Evolutionary conservation across 345 rosid genomes (phyloP).

Genomic region (Brassica carinata): DNA sequence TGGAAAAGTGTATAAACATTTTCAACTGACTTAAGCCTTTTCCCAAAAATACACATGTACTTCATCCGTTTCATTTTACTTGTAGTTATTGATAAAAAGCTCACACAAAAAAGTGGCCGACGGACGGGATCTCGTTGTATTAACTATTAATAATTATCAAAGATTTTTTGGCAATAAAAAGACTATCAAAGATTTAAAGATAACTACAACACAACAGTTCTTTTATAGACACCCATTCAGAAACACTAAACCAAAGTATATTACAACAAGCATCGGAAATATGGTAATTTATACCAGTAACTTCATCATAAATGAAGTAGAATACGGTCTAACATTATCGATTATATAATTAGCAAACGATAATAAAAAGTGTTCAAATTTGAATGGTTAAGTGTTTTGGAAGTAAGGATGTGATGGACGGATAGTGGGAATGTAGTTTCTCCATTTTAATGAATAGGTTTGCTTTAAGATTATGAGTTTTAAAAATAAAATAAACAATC

Average conservation of each 20-base stretch:
- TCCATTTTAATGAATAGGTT: not conserved
- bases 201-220: not conserved
- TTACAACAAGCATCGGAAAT: not conserved
- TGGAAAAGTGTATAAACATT: not conserved
- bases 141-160: not conserved
- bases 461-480: slow-evolving; percentile 2
- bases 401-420: not conserved
- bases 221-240: not conserved
- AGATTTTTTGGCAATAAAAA: not conserved
- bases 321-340: not conserved
- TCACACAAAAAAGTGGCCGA: not conserved
- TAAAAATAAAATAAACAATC: not conserved
- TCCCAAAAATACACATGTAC: not conserved
- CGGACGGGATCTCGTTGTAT: not conserved
- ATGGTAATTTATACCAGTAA: not conserved
- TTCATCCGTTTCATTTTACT: too few relatives aligned
- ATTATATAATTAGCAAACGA: not conserved
- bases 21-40: not conserved
- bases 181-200: not conserved
- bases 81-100: not conserved
- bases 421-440: slow-evolving; percentile 10
- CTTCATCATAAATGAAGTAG: not conserved
- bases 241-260: not conserved
- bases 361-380: not conserved
- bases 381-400: not conserved